A percentile compares a stretch with the other conserved stretches of the same genome.
Evolutionary conservation across 2,329 filamentous ascomycete species (phyloP).

Genomic region (Cordyceps javanica): DNA sequence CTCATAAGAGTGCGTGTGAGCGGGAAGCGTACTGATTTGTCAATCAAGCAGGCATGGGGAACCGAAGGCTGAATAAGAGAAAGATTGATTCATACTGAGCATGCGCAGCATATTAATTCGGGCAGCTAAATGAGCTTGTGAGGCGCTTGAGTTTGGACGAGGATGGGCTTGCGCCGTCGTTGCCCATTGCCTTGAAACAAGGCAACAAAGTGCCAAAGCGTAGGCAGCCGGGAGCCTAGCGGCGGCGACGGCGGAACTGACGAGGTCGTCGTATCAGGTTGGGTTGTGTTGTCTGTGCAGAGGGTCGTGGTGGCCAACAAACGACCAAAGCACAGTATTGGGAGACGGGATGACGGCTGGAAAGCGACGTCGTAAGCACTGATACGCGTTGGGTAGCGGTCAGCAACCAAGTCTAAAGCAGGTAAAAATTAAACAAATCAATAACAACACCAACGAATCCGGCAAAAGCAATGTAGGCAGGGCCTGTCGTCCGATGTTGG

Average conservation of each 20-base stretch:
- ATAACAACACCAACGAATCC: not conserved
- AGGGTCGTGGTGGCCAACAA: not conserved
- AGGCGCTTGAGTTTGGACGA: not conserved
- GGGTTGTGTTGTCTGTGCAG: constrained; percentile 1
- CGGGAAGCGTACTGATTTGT: not conserved
- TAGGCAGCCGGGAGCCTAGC: not conserved
- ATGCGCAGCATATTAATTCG: not conserved
- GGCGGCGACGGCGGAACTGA: not conserved
- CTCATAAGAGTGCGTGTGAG: not conserved
- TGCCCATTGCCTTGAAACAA: not conserved
- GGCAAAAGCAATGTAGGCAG: not conserved
- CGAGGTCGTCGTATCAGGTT: not conserved
- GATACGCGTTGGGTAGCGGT: not conserved
- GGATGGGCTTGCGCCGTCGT: not conserved
- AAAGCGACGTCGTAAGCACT: not conserved
- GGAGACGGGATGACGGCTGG: not conserved
- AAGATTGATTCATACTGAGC: no score
- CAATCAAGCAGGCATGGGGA: not conserved
- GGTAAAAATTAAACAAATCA: no score
- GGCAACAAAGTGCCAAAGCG: not conserved
- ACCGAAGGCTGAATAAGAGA: not conserved
- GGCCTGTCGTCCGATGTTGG: not conserved
- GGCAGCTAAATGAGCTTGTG: not conserved
- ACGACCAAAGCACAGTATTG: not conserved
- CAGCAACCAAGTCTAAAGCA: not conserved